A percentile compares a stretch with the other conserved stretches of the same genome.
Conservation (phyloP, 768 basidiomycete genomes). For the Artomyces pyxidatus region DNA sequence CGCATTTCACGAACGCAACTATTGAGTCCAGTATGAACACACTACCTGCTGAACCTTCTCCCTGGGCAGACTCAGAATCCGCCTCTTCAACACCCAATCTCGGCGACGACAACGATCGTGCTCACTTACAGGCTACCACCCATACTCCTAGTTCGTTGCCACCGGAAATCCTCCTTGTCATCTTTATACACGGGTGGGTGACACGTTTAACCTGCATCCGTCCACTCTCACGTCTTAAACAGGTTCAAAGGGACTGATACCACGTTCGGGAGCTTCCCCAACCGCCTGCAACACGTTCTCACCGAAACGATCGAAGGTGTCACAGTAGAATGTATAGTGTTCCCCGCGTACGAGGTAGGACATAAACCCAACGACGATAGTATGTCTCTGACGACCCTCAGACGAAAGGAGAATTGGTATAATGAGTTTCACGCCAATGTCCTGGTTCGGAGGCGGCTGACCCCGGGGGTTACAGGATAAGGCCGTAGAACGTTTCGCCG, state of each 20-base stretch:
- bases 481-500: slow-evolving; percentile 79
- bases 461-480: too few relatives aligned
- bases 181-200: slow-evolving; percentile 77
- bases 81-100: too few relatives aligned
- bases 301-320: slow-evolving; percentile 51
- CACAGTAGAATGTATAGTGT: slow-evolving; percentile 66
- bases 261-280: slow-evolving; percentile 74
- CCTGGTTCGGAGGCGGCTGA: too few relatives aligned
- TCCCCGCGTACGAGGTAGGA: slow-evolving; percentile 81
- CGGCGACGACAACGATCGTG: background rate
- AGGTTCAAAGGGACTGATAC: slow-evolving; percentile 58
- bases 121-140: too few relatives aligned
- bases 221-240: background rate
- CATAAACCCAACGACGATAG: background rate
- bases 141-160: too few relatives aligned
- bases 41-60: too few relatives aligned
- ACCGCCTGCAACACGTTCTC: slow-evolving; percentile 69
- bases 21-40: too few relatives aligned
- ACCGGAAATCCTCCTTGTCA: slow-evolving; percentile 47
- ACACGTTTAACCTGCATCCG: slow-evolving; percentile 15
- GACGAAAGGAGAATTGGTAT: slow-evolving; percentile 87
- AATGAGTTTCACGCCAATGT: too few relatives aligned
- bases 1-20: too few relatives aligned
- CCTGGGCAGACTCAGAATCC: too few relatives aligned
- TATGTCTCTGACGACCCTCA: slow-evolving; percentile 20